phyloP scores from a whole-genome alignment of 2,329 filamentous ascomycete genomes.

The Epichloe bromicola region DNA sequence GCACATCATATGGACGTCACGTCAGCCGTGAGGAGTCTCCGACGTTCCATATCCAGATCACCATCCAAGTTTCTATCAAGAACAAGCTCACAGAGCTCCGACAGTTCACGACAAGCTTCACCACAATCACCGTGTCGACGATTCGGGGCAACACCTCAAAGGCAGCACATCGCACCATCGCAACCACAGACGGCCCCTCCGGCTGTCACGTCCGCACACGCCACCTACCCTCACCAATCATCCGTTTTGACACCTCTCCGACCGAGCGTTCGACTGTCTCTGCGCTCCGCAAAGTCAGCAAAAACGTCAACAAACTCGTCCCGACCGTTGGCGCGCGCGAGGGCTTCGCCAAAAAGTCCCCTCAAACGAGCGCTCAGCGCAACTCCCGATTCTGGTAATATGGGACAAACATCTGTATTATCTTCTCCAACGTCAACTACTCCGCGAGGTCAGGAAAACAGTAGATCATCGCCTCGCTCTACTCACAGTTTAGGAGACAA shows the following conservation, averaged over 20 bases:
- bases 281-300: conserved; percentile 48
- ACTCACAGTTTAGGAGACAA: conserved; percentile 27
- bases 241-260: conserved; percentile 52
- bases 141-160: conserved; percentile 24
- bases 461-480: conserved; percentile 22
- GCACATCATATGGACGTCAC: conserved; percentile 72
- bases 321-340: conserved; percentile 44
- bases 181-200: conserved; percentile 24
- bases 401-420: conserved; percentile 33
- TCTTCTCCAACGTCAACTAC: conserved; percentile 22
- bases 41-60: conserved; percentile 83
- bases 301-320: conserved; percentile 38
- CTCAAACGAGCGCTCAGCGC: conserved; percentile 63
- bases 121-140: conserved; percentile 41
- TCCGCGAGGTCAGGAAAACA: conserved; percentile 32
- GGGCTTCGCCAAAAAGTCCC: conserved; percentile 69
- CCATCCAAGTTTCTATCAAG: conserved; percentile 71
- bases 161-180: conserved; percentile 19
- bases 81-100: conserved; percentile 32
- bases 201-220: conserved; percentile 16
- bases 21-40: conserved; percentile 67
- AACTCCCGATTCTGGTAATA: conserved; percentile 59
- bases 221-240: conserved; percentile 23
- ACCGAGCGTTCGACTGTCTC: conserved; percentile 52
- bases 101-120: conserved; percentile 31